Evolutionary conservation across 345 rosid species (phyloP).

Genomic region (Salix koriyanagi): DNA sequence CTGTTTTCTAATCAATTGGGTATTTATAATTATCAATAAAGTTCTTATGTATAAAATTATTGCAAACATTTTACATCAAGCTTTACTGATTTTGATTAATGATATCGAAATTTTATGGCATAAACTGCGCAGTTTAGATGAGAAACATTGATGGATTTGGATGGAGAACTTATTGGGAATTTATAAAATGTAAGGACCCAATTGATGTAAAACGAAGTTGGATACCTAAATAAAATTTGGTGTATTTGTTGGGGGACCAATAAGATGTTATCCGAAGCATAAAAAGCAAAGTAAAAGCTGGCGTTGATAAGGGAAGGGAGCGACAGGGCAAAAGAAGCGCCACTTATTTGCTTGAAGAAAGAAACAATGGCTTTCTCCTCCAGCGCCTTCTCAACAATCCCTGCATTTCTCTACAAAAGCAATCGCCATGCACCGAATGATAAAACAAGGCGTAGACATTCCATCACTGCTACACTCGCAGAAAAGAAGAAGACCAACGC

Average conservation of each 20-base stretch:
- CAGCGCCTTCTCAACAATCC: constrained; percentile 18
- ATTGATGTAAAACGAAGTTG: not conserved
- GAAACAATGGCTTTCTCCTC: constrained; percentile 7
- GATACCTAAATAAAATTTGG: not conserved
- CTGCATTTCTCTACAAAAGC: constrained; percentile 13
- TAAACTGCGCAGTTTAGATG: not conserved
- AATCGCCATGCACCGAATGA: constrained; percentile 2
- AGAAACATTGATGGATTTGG: no score
- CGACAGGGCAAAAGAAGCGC: not conserved
- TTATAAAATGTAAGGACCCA: not conserved
- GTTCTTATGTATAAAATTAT: not conserved
- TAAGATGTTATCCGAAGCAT: not conserved
- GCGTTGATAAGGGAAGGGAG: no score
- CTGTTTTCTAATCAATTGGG: not conserved
- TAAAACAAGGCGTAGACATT: constrained; percentile 13
- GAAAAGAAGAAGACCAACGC: constrained; percentile 34
- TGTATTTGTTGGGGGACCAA: not conserved
- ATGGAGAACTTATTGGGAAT: not conserved
- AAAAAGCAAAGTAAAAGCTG: not conserved
- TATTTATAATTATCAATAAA: no score
- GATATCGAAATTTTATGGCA: not conserved
- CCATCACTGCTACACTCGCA: constrained; percentile 35
- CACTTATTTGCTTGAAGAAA: not conserved
- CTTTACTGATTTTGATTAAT: no score
- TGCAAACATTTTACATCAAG: not conserved